Evolutionary conservation across 352 stramenopile species (phyloP), one percentile per base, ranked within the genome.

Genomic region (Phytopythium oedochilum): DNA sequence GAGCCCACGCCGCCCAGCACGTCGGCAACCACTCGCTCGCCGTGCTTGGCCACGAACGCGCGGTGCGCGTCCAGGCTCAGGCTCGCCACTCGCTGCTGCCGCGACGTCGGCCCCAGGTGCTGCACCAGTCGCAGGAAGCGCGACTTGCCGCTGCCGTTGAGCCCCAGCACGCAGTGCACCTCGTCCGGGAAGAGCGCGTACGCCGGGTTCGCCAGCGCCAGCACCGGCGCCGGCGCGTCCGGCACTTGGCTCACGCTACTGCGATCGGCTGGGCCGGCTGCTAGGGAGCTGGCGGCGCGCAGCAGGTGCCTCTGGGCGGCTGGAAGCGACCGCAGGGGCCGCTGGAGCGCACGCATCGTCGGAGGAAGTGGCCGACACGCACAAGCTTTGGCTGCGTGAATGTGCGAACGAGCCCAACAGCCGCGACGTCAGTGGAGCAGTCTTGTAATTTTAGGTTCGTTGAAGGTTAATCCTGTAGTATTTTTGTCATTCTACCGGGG

Each of bases 51-150:
- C 12, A 97, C 70, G 28, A 97, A 86, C 52, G 81, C 68, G 26
- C 80, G 68, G 62, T 97, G 92, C 20, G 83, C 91, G 64, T 97
- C 85, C 38, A 98, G 92, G 52, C 78, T 90, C 40, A 88, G 75
- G 11, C 54, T 76, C 12, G 65, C 68, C 3, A 88, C 52, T 18
- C 63, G 75, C 25, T 65, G 45, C 36, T 72, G 65, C 18, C 25
- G n/a, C 11, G 35, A 42, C 31, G 26, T 23, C n/a, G 22, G 9
- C n/a, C 64, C 53, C 9, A 67, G 53, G 18, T 71, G 56, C 3
- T 70, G 40, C 57, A 82, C 75, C 29, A 90, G 49, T 12, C 66
- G 66, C 43, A 90, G 52, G 23, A 90, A 76, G 17, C 68, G 71
- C 29, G 77, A 75, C 56, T 90, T 90, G 38, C 80, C 80, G 35